Evolutionary conservation across 148 eudicot genomes (phyloP).

Genomic region (Nepenthes mirabilis): DNA sequence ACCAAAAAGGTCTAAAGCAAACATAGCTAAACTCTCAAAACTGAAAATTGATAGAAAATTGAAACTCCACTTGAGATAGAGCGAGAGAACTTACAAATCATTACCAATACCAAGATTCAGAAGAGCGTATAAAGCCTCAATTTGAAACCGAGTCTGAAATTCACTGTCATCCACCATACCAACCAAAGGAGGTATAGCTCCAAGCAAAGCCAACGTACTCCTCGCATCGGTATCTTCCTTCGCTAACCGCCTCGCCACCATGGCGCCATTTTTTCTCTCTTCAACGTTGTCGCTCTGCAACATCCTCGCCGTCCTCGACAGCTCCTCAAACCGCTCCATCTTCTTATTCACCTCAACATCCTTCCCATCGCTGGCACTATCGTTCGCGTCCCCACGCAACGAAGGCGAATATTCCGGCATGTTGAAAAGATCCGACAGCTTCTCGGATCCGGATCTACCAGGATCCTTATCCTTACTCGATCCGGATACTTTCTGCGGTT

Average conservation of each 20-base stretch:
- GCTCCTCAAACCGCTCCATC: constrained; percentile 43
- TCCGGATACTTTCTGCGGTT: constrained; percentile 6
- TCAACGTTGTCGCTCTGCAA: constrained; percentile 23
- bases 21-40: not conserved
- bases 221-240: constrained; percentile 62
- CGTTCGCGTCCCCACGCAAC: not conserved
- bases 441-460: constrained; percentile 26
- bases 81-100: constrained; percentile 41
- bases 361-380: not conserved
- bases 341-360: constrained; percentile 23
- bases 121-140: constrained; percentile 68
- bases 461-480: constrained; percentile 1
- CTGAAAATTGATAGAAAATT: not conserved
- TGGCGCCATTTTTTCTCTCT: constrained; percentile 42
- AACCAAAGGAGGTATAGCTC: constrained; percentile 82
- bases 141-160: constrained; percentile 10
- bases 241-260: constrained; percentile 40
- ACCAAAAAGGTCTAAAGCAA: too few relatives aligned
- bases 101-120: constrained; percentile 82
- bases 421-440: constrained; percentile 50
- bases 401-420: constrained; percentile 20
- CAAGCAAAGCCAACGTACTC: constrained; percentile 54
- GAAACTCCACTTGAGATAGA: not conserved
- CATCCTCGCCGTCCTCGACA: constrained; percentile 38
- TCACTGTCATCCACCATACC: constrained; percentile 32